phyloP scores from a whole-genome alignment of 2,329 filamentous ascomycete genomes.

The Monilinia polystroma region DNA sequence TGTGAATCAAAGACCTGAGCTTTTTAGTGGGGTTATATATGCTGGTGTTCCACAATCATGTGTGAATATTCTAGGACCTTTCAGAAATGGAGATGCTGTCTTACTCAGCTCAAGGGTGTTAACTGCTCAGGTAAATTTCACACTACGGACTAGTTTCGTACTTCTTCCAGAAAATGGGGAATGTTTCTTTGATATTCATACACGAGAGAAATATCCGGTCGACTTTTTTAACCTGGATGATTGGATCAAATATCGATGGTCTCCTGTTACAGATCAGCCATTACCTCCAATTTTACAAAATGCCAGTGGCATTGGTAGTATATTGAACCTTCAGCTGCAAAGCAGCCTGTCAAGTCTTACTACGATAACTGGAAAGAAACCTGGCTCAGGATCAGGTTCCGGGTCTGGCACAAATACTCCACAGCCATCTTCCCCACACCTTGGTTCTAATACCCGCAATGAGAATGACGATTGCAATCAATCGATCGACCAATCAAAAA shows the following conservation, averaged over 20 bases:
- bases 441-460: slow-evolving; percentile 29
- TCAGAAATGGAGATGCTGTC: slow-evolving; percentile 91
- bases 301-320: slow-evolving; percentile 41
- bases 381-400: slow-evolving; percentile 23
- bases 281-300: slow-evolving; percentile 53
- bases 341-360: slow-evolving; percentile 39
- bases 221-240: slow-evolving; percentile 79
- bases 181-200: slow-evolving; percentile 77
- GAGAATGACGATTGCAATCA: slow-evolving; percentile 31
- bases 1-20: slow-evolving; percentile 78
- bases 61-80: slow-evolving; percentile 85
- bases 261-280: slow-evolving; percentile 69
- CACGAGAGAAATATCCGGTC: slow-evolving; percentile 75
- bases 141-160: slow-evolving; percentile 79
- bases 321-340: slow-evolving; percentile 38
- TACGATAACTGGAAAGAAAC: slow-evolving; percentile 34
- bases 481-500: slow-evolving; percentile 31
- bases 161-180: slow-evolving; percentile 83
- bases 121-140: slow-evolving; percentile 91
- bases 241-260: slow-evolving; percentile 77
- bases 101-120: slow-evolving; percentile 85
- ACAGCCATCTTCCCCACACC: slow-evolving; percentile 25
- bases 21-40: slow-evolving; percentile 84
- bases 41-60: slow-evolving; percentile 83
- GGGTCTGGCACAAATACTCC: slow-evolving; percentile 19